Conservation (phyloP, 805 yeast genomes). For the Zygoascus ofunaensis region DNA sequence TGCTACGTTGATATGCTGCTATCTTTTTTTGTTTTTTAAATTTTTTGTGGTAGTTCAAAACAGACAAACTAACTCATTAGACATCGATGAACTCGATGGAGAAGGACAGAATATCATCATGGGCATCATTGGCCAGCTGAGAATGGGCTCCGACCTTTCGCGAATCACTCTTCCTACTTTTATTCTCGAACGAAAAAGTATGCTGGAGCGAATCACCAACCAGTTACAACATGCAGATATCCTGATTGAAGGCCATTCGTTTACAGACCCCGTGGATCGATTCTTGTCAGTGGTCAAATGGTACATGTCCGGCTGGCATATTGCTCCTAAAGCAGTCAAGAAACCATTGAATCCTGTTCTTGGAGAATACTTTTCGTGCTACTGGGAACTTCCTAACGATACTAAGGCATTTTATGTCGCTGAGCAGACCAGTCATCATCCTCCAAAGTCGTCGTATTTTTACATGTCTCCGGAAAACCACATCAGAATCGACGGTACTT, state of each 20-base stretch:
- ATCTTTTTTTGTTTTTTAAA: no score
- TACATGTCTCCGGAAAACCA: conserved; percentile 72
- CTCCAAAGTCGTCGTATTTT: conserved; percentile 94
- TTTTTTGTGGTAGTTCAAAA: no score
- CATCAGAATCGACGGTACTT: conserved; percentile 81
- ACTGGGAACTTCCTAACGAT: conserved; percentile 78
- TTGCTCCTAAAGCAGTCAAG: conserved; percentile 96
- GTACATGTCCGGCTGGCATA: conserved; percentile 96
- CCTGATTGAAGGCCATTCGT: conserved; percentile 55
- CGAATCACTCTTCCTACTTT: conserved; percentile 93
- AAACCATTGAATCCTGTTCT: conserved; percentile 92
- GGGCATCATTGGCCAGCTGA: conserved; percentile 81
- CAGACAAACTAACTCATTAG: no score
- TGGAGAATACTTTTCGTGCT: conserved; percentile 84
- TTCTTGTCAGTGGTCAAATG: conserved; percentile 71
- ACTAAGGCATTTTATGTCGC: conserved; percentile 72
- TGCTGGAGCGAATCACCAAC: conserved; percentile 93
- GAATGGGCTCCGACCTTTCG: conserved; percentile 86
- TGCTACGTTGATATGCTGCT: no score
- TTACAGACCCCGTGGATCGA: conserved; percentile 52
- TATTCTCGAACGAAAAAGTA: conserved; percentile 86
- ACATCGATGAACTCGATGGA: conserved; percentile 84
- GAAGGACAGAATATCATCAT: conserved; percentile 80
- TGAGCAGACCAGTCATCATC: conserved; percentile 96
- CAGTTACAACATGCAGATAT: conserved; percentile 68